Percentiles rank a stretch among this genome's conserved stretches.
These are phyloP conservation scores for Blumeriella jaapii DNA, from an alignment of 2,329 filamentous ascomycete genomes.

Conservation along the genomic window DNA sequence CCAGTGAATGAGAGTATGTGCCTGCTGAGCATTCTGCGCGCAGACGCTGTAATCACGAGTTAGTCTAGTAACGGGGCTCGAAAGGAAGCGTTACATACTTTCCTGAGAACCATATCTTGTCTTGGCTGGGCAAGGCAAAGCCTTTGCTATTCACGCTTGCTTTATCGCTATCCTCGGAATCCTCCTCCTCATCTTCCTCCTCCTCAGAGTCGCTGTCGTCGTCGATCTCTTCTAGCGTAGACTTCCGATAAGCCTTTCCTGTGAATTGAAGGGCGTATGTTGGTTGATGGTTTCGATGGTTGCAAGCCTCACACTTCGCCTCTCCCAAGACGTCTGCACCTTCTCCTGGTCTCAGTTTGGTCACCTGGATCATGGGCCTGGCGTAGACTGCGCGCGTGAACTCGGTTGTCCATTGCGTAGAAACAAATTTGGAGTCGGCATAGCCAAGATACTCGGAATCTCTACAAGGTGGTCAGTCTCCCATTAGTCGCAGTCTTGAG, in stretches of 20 bases:
- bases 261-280: slow-evolving; percentile 50
- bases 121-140: slow-evolving; percentile 32
- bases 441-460: slow-evolving; percentile 59
- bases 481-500: no score
- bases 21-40: slow-evolving; percentile 53
- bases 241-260: slow-evolving; percentile 53
- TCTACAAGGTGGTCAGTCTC: not conserved
- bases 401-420: slow-evolving; percentile 54
- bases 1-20: slow-evolving; percentile 67
- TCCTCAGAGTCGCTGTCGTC: slow-evolving; percentile 33
- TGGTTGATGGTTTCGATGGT: slow-evolving; percentile 55
- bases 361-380: slow-evolving; percentile 42
- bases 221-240: slow-evolving; percentile 54
- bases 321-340: slow-evolving; percentile 33
- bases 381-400: slow-evolving; percentile 57
- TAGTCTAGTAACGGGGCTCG: not conserved
- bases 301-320: slow-evolving; percentile 42
- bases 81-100: slow-evolving; percentile 26
- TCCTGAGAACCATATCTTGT: slow-evolving; percentile 40
- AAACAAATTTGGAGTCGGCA: slow-evolving; percentile 59
- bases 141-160: slow-evolving; percentile 35
- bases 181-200: slow-evolving; percentile 27
- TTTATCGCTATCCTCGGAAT: slow-evolving; percentile 17
- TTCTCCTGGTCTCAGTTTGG: slow-evolving; percentile 25
- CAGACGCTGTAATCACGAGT: slow-evolving; percentile 32